A percentile compares a stretch with the other conserved stretches of the same genome.
Conservation (phyloP, 805 yeast species). For the Candida lessepsii region DNA sequence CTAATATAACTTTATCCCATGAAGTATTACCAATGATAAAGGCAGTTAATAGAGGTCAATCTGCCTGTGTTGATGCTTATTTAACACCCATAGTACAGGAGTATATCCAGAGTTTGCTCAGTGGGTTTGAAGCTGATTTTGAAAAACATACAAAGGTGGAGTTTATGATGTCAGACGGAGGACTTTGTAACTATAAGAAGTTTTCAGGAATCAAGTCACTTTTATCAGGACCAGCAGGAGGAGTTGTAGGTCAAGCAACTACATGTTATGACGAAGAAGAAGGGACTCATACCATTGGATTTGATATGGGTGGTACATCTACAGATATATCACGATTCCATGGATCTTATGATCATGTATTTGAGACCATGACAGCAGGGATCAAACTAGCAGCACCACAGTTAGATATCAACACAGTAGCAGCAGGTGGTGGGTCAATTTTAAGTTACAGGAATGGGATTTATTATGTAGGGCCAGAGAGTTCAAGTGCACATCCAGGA, state of each 20-base stretch:
- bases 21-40: conserved; percentile 38
- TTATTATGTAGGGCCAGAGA: conserved; percentile 80
- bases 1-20: conserved; percentile 32
- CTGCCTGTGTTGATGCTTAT: conserved; percentile 40
- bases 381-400: conserved; percentile 67
- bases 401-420: conserved; percentile 41
- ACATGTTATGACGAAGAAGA: conserved; percentile 58
- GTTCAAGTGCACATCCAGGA: conserved; percentile 86
- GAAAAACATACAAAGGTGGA: conserved; percentile 21
- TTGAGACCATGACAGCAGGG: conserved; percentile 85
- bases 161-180: conserved; percentile 97
- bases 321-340: conserved; percentile 45
- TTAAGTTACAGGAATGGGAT: conserved; percentile 22
- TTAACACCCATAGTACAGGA: conserved; percentile 38
- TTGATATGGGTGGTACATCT: conserved; percentile 46
- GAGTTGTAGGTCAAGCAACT: conserved; percentile 87
- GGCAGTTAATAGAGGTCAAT: conserved; percentile 33
- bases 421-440: conserved; percentile 46
- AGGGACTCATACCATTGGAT: conserved; percentile 34
- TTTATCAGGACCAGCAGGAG: conserved; percentile 96
- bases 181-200: conserved; percentile 73
- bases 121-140: conserved; percentile 61
- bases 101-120: conserved; percentile 60
- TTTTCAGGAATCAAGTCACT: conserved; percentile 88
- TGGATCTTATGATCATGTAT: conserved; percentile 74